Evolutionary conservation across 352 stramenopile genomes (phyloP).

Genomic region (Saprolegnia diclina): DNA sequence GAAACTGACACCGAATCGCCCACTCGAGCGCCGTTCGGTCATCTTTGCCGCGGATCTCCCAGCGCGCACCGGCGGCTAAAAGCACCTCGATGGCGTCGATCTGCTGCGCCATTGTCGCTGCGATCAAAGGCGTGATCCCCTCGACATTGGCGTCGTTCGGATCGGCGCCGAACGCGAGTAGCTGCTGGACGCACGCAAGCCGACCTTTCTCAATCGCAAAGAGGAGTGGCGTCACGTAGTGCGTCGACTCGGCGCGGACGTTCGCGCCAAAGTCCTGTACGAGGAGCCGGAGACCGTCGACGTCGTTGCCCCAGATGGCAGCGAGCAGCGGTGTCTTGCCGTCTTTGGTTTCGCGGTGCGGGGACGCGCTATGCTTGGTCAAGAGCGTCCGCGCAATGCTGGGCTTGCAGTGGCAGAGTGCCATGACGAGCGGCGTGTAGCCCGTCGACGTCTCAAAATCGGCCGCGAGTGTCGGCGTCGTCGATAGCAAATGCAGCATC

Average conservation of each 20-base stretch:
- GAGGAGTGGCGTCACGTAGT: conserved; percentile 20
- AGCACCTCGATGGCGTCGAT: conserved; percentile 21
- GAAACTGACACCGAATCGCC: conserved; percentile 1
- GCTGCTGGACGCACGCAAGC: not conserved
- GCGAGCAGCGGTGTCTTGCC: conserved; percentile 16
- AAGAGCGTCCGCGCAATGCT: conserved; percentile 5
- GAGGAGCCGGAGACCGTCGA: conserved; percentile 14
- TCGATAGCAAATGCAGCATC: conserved; percentile 13
- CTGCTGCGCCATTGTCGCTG: conserved; percentile 16
- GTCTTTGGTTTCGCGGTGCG: not conserved
- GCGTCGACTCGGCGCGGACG: not conserved
- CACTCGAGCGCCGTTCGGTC: conserved; percentile 12
- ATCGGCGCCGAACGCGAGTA: conserved; percentile 11
- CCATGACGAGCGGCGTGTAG: conserved; percentile 22
- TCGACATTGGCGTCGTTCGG: not conserved
- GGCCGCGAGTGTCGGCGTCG: not conserved
- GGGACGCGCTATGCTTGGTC: not conserved
- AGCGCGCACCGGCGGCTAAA: not conserved
- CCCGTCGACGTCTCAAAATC: conserved; percentile 21
- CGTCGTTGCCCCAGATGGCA: conserved; percentile 8
- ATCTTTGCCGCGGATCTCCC: not conserved
- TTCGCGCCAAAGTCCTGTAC: not conserved
- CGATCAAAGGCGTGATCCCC: conserved; percentile 19
- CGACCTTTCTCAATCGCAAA: conserved; percentile 25
- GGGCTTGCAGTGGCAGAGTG: conserved; percentile 12